phyloP scores from a whole-genome alignment of 306 rosid species.

The Casuarina equisetifolia region DNA sequence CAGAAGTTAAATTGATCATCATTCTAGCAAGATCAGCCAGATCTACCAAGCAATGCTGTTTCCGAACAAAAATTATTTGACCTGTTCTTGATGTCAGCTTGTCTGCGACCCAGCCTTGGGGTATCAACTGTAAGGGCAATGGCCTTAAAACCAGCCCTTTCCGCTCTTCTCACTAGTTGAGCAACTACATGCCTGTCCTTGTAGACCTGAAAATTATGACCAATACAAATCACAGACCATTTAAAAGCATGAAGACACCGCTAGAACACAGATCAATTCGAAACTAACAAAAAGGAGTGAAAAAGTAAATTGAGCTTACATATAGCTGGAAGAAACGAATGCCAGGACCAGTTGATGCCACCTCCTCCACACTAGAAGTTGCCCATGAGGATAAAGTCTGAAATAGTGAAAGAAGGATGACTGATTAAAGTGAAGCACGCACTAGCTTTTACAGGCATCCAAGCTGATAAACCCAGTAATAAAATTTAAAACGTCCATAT shows the following conservation, averaged over 20 bases:
- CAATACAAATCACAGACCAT: neutral
- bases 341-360: conserved; percentile 98
- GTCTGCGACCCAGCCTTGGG: conserved; percentile 94
- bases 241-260: conserved; percentile 8
- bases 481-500: conserved; percentile 1
- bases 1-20: neutral
- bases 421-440: conserved; percentile 2
- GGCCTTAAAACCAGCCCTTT: conserved; percentile 97
- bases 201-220: conserved; percentile 56
- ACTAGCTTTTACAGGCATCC: conserved; percentile 6
- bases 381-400: conserved; percentile 99
- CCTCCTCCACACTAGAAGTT: conserved; percentile 97
- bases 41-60: conserved; percentile 14
- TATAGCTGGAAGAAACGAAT: conserved; percentile 97
- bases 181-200: conserved; percentile 84
- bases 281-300: conserved; percentile 8
- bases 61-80: conserved; percentile 22
- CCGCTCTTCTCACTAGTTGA: conserved; percentile 98
- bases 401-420: conserved; percentile 29
- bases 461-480: conserved; percentile 11
- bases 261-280: neutral
- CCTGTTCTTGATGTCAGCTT: conserved; percentile 99
- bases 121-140: conserved; percentile 97
- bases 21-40: neutral
- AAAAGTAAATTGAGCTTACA: conserved; percentile 46